phyloP scores from a whole-genome alignment of 1,284 basidiomycete species.

The Trametes hirsuta region DNA sequence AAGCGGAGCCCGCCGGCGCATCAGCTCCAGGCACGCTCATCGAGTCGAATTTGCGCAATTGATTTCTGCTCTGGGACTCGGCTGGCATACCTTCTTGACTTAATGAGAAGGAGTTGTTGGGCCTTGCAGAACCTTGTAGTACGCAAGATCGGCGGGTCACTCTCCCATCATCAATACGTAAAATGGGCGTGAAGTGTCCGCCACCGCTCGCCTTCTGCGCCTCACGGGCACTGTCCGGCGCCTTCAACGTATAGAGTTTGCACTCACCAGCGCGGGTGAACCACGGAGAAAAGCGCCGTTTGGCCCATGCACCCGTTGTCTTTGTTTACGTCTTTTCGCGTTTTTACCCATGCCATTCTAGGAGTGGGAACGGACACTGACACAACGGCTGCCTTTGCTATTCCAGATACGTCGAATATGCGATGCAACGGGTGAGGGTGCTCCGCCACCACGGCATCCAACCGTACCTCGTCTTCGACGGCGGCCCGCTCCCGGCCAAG shows the following conservation, averaged over 20 bases:
- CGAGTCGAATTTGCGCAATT: background rate
- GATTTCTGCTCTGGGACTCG: slow-evolving; percentile 10
- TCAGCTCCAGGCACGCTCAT: background rate
- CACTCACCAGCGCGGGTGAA: slow-evolving; percentile 13
- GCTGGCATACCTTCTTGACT: slow-evolving; percentile 25
- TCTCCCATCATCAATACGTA: slow-evolving; percentile 25
- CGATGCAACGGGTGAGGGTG: slow-evolving; percentile 91
- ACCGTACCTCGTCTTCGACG: slow-evolving; percentile 97
- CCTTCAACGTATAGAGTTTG: slow-evolving; percentile 12
- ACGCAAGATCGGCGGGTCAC: slow-evolving; percentile 20
- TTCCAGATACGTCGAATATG: slow-evolving; percentile 91
- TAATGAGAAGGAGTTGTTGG: slow-evolving; percentile 15
- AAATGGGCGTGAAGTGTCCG: slow-evolving; percentile 11
- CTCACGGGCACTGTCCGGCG: slow-evolving; percentile 17
- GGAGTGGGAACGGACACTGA: slow-evolving; percentile 12
- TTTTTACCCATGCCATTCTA: slow-evolving; percentile 5
- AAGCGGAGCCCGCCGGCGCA: background rate
- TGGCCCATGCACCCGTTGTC: background rate
- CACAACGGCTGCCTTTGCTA: background rate
- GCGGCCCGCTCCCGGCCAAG: slow-evolving; percentile 94
- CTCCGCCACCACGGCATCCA: slow-evolving; percentile 83
- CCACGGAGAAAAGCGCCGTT: slow-evolving; percentile 14
- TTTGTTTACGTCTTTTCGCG: slow-evolving; percentile 2
- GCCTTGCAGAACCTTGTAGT: slow-evolving; percentile 17
- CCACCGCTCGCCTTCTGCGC: slow-evolving; percentile 14